Conservation (phyloP, 1,284 basidiomycete species). For the Rhodotorula sp. region DNA sequence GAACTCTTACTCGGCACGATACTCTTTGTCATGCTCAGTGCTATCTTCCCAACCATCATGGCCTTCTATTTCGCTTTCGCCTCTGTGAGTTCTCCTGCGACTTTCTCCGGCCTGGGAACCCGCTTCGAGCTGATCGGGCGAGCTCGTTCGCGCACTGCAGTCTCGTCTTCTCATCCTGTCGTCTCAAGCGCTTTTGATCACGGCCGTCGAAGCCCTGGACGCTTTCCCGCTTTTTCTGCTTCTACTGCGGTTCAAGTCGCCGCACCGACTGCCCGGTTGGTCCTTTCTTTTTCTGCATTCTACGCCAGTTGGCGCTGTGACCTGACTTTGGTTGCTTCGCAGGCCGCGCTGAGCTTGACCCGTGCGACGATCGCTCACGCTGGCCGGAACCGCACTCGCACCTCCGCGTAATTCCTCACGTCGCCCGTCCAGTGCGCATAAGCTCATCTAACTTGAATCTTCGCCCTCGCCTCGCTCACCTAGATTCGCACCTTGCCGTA, state of each 20-base stretch:
- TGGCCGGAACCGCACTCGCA: constrained; percentile 3
- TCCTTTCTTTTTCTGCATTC: not conserved
- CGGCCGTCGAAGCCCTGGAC: constrained; percentile 72
- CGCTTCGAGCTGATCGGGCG: not conserved
- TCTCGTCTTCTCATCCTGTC: constrained; percentile 54
- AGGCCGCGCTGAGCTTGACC: not conserved
- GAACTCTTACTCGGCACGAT: constrained; percentile 92
- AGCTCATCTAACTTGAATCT: no score
- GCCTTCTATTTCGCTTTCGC: constrained; percentile 84
- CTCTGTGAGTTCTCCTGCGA: constrained; percentile 55
- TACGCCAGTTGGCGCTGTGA: no score
- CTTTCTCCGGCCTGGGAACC: not conserved
- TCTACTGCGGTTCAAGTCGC: constrained; percentile 82
- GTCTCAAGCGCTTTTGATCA: constrained; percentile 63
- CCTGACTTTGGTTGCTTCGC: not conserved
- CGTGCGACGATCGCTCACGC: not conserved
- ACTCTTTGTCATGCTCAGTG: constrained; percentile 85
- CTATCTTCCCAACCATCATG: constrained; percentile 85
- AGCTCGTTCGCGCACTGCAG: not conserved
- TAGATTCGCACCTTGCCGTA: not conserved
- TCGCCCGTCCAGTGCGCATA: no score
- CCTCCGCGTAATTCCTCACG: not conserved
- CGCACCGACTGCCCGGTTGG: constrained; percentile 73
- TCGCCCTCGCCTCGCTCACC: not conserved
- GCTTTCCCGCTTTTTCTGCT: constrained; percentile 87